Percentiles rank a stretch among this genome's conserved stretches.
These are phyloP conservation scores for Leishmania amazonensis DNA, from an alignment of 208 protist species.

Conservation along the genomic window DNA sequence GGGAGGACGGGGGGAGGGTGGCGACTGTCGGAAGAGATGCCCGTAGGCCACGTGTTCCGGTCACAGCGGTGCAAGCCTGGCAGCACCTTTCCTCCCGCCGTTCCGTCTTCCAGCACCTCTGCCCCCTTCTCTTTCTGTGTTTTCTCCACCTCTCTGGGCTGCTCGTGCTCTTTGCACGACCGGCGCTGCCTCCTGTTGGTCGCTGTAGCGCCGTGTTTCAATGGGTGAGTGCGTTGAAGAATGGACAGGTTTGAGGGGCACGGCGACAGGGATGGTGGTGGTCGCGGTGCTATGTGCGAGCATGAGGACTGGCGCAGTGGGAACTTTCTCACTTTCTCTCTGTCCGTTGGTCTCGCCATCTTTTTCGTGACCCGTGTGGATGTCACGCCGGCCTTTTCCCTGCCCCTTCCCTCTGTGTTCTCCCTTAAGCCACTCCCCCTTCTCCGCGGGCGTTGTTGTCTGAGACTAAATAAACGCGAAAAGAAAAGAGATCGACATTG, in stretches of 20 bases:
- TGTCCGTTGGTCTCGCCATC: not conserved
- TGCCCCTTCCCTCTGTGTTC: not conserved
- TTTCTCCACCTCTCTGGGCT: not conserved
- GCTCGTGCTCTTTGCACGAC: not conserved
- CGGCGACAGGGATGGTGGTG: not conserved
- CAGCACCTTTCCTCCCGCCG: not conserved
- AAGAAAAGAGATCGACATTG: not conserved
- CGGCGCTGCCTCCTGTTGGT: not conserved
- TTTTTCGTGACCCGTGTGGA: not conserved
- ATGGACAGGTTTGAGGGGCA: not conserved
- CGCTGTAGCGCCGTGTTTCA: not conserved
- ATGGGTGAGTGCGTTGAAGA: not conserved
- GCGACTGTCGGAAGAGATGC: not conserved
- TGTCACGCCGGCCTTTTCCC: not conserved
- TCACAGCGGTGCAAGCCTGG: not conserved
- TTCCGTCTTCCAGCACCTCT: constrained; percentile 1
- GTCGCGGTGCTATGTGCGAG: not conserved
- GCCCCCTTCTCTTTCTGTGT: constrained; percentile 9
- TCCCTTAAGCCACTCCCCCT: not conserved
- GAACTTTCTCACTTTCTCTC: not conserved
- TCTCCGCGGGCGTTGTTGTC: not conserved
- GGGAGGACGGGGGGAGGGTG: not conserved
- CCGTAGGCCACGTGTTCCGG: not conserved
- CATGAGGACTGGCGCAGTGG: not conserved
- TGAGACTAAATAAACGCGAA: not conserved